Evolutionary conservation across 2,329 filamentous ascomycete genomes (phyloP), one percentile per base, ranked within the genome.

Genomic region (Tolypocladium ophioglossoides): DNA sequence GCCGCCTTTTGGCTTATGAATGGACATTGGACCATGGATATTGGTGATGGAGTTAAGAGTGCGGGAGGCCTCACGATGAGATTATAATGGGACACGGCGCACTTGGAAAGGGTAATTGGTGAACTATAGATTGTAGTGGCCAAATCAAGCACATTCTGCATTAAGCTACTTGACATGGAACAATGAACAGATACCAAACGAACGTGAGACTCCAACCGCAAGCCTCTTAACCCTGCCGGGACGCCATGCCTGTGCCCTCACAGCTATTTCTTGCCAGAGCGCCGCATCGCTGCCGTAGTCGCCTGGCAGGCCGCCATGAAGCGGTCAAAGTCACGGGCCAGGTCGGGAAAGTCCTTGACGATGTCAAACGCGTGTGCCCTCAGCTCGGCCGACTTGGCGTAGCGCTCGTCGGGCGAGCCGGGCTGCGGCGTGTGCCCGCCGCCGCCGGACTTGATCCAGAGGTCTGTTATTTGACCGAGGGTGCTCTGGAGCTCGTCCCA

Each of bases 261-360:
- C 9, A 10, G 2, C 10, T 20, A 24, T 8, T 14, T 32, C 18
- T 11, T 32, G 18, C 27, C 44, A 2, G 44, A 34, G 18, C 51
- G 37, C 24, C 32, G 4, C 14, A 48, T 44, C 11, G 54, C 51
- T 50, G 50, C 56, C 50, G 41, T 40, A n/a, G 54, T 53, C 12
- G 59, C 52, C 49, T 58, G 54, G 11, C 59, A 57, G 47, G 55
- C 57, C 24, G 56, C 55, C 32, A 55, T 48, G 32, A 66, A 63
- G 18, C 55, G 57, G 34, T 66, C 65, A 55, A 66, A 66, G 50
- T 66, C 66, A 18, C 58, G 57, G 20, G 55, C 57, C 51, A 68
- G 58, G 8, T 62, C 59, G 6, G 65, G 65, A 47, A 62, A 66
- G 7, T 62, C 63, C 20, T 62, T 56, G 16, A 68, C 49, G 49